Evolutionary conservation across 176 grass and related monocot genomes (phyloP), one percentile per base, ranked within the genome.

Genomic region (Oryza meyeriana): DNA sequence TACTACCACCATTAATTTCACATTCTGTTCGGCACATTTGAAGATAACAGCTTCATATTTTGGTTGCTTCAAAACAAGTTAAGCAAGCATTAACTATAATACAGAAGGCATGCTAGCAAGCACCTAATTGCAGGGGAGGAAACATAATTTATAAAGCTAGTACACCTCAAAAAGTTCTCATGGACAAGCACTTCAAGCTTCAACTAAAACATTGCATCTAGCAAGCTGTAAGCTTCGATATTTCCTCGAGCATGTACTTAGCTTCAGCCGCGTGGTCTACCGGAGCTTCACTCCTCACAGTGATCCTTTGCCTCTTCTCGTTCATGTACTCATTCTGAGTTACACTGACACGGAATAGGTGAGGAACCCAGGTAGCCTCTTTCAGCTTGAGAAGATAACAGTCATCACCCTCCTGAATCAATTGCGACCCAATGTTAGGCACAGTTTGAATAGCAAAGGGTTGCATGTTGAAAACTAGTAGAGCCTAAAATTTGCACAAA

Each of bases 291-390:
- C 25, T 64, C 65, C 93, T 89, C 36, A 99, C 87, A 12, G 93
- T 95, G 81, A 93, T 95, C 64, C 96, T 87, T 69, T 99, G 93
- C 80, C 91, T 90, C 67, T 80, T 95, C 77, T 95, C 96, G 4
- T 83, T 85, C 89, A 93, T 99, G 80, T 95, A 99, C 57, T 99
- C 96, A 4, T 89, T 69, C 27, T 90, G 89, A 0, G 41, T 38
- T 0, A 99, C 93, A 0, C 88, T 93, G 66, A 99, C 91, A 0
- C 93, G 84, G 66, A 99, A 93, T 55, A 93, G 75, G 75, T 95
- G 90, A 59, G 90, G 89, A 85, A 91, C 81, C 93, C 93, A 99
- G 41, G 86, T 99, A 10, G 93, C 93, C 61, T 90, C 89, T 75
- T 95, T 99, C 79, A 99, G 81, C 70, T 95, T 99, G 76, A 93